Evolutionary conservation across 2,329 filamentous ascomycete genomes (phyloP).

Genomic region (Fusarium anguioides): DNA sequence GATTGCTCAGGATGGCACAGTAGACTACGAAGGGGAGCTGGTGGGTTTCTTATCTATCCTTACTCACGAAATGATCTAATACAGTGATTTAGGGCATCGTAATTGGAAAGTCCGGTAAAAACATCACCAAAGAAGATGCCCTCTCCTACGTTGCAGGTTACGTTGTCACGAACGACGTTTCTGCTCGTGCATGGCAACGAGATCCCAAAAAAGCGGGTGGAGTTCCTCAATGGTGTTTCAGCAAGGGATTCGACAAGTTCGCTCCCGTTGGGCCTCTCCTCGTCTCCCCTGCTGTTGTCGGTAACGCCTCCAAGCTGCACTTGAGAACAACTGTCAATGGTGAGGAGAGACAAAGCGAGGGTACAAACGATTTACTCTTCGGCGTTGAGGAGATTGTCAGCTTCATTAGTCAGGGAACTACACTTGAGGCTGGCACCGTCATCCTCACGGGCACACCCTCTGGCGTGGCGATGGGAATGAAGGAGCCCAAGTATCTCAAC

Average conservation of each 20-base stretch:
- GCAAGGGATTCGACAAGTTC: constrained; percentile 66
- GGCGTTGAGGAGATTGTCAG: constrained; percentile 58
- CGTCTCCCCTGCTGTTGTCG: constrained; percentile 47
- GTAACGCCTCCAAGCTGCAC: constrained; percentile 44
- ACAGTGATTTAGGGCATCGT: constrained; percentile 54
- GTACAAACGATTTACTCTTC: constrained; percentile 62
- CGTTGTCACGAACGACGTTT: constrained; percentile 63
- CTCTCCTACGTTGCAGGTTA: constrained; percentile 61
- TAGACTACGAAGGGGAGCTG: constrained; percentile 64
- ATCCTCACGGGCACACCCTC: constrained; percentile 61
- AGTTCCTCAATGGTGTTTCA: constrained; percentile 65
- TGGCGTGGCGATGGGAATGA: constrained; percentile 60
- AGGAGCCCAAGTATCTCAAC: constrained; percentile 56
- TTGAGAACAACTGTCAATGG: constrained; percentile 60
- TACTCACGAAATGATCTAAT: neutral
- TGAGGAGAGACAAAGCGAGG: constrained; percentile 60
- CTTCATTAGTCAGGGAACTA: constrained; percentile 61
- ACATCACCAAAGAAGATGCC: constrained; percentile 59
- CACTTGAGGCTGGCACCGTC: constrained; percentile 61
- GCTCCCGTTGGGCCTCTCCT: constrained; percentile 64
- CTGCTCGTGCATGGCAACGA: constrained; percentile 63
- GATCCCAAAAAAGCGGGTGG: constrained; percentile 58
- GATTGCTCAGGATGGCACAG: constrained; percentile 57
- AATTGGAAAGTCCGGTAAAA: constrained; percentile 64
- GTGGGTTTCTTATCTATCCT: constrained; percentile 30